Conservation (phyloP, 2,329 filamentous ascomycete species). For the Calonectria henricotiae region DNA sequence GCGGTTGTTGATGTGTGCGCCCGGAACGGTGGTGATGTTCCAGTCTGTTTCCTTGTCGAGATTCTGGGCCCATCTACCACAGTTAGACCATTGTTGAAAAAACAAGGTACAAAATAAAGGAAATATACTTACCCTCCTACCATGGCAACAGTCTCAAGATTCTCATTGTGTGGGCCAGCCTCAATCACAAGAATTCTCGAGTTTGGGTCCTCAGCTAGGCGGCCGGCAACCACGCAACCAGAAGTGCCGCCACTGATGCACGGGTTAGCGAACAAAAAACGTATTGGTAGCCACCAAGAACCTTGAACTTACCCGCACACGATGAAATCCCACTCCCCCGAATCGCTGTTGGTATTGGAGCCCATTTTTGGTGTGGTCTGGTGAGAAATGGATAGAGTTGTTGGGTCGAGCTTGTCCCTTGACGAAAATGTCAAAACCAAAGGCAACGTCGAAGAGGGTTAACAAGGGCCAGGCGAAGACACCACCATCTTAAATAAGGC, state of each 20-base stretch:
- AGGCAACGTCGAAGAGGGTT: background rate
- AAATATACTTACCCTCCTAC: constrained; percentile 61
- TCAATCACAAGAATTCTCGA: constrained; percentile 57
- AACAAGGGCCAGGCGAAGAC: background rate
- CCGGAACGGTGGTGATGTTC: constrained; percentile 65
- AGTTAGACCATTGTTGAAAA: background rate
- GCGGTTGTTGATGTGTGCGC: constrained; percentile 59
- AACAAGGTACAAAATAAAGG: no score
- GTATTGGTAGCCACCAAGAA: background rate
- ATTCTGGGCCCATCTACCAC: constrained; percentile 60
- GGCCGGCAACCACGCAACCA: constrained; percentile 59
- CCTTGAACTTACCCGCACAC: constrained; percentile 54
- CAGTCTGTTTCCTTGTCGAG: constrained; percentile 68
- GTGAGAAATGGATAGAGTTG: background rate
- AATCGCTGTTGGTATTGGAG: background rate
- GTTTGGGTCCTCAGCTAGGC: constrained; percentile 56
- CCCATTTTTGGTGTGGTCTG: background rate
- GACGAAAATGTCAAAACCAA: background rate
- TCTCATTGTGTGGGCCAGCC: constrained; percentile 59
- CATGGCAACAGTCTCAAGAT: constrained; percentile 68
- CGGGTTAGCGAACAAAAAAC: background rate
- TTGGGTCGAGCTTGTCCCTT: background rate
- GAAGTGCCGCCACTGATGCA: constrained; percentile 56
- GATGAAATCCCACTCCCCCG: constrained; percentile 52
- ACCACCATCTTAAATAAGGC: background rate